A percentile compares a stretch with the other conserved stretches of the same genome.
These are phyloP conservation scores for Penicillium malachiteum DNA, from an alignment of 495 filamentous ascomycete genomes.

Conservation along the genomic window DNA sequence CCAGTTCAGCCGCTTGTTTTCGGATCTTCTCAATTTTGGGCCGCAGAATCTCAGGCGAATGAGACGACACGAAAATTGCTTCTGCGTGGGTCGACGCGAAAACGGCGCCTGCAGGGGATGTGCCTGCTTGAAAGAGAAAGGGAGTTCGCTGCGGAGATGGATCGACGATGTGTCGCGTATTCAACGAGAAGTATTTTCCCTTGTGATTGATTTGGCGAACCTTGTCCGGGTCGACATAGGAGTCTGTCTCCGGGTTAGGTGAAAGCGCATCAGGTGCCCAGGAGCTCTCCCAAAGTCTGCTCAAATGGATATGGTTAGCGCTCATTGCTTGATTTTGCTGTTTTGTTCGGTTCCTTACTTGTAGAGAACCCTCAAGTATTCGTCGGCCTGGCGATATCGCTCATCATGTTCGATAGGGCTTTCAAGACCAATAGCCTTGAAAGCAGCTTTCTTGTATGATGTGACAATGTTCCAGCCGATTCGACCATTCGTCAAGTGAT, in stretches of 20 bases:
- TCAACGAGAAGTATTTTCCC: conserved; percentile 57
- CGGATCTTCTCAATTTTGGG: conserved; percentile 58
- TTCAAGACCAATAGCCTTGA: conserved; percentile 57
- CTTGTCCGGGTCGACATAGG: conserved; percentile 53
- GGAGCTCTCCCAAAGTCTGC: conserved; percentile 58
- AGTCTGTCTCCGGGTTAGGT: conserved; percentile 48
- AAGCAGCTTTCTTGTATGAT: conserved; percentile 57
- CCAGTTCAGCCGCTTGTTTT: conserved; percentile 46
- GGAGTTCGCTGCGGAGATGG: conserved; percentile 63
- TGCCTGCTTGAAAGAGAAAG: conserved; percentile 65
- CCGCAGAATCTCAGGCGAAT: conserved; percentile 48
- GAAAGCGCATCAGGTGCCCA: conserved; percentile 56
- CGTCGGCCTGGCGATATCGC: conserved; percentile 59
- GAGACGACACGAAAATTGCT: conserved; percentile 60
- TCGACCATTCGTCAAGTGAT: conserved; percentile 59
- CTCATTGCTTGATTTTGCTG: too few relatives aligned
- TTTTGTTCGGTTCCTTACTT: conserved; percentile 29
- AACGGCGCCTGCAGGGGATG: conserved; percentile 53
- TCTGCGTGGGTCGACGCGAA: conserved; percentile 65
- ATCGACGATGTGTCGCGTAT: conserved; percentile 54
- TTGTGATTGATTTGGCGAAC: conserved; percentile 59
- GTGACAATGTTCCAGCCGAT: conserved; percentile 69
- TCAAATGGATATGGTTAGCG: conserved; percentile 1
- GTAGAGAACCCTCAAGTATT: conserved; percentile 59
- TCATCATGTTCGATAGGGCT: conserved; percentile 60